Conservation (phyloP, 352 stramenopile genomes). For the Stramenopiles sp. region DNA sequence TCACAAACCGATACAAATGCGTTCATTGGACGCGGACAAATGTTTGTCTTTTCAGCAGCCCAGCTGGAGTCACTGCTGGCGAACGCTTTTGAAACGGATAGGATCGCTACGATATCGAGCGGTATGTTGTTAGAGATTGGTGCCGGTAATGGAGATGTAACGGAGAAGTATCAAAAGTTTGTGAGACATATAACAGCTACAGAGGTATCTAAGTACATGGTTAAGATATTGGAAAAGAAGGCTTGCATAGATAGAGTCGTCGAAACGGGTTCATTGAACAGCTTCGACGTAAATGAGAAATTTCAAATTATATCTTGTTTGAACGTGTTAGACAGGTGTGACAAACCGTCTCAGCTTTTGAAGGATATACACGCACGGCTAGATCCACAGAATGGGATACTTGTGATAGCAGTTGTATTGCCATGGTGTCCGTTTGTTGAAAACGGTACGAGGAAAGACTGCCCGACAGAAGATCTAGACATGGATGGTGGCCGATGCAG, state of each 20-base stretch:
- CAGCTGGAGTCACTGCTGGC: background rate
- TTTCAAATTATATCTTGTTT: background rate
- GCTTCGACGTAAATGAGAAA: background rate
- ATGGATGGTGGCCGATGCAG: background rate
- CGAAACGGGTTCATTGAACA: background rate
- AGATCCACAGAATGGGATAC: background rate
- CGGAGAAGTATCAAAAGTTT: background rate
- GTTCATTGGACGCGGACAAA: background rate
- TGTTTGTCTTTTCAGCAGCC: background rate
- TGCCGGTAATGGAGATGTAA: background rate
- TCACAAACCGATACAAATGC: background rate
- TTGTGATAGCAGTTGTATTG: background rate
- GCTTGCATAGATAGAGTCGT: background rate
- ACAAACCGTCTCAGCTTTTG: background rate
- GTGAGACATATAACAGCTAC: background rate
- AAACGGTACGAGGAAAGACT: background rate
- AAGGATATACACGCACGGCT: background rate
- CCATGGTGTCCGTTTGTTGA: background rate
- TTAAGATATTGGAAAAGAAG: background rate
- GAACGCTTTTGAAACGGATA: too few species aligned
- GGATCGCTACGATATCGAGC: too few species aligned
- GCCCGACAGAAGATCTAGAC: background rate
- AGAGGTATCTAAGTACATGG: background rate
- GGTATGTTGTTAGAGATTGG: background rate
- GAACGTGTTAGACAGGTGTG: background rate